phyloP scores from a whole-genome alignment of 73 alveolate genomes.

The Paramecium primaurelia region DNA sequence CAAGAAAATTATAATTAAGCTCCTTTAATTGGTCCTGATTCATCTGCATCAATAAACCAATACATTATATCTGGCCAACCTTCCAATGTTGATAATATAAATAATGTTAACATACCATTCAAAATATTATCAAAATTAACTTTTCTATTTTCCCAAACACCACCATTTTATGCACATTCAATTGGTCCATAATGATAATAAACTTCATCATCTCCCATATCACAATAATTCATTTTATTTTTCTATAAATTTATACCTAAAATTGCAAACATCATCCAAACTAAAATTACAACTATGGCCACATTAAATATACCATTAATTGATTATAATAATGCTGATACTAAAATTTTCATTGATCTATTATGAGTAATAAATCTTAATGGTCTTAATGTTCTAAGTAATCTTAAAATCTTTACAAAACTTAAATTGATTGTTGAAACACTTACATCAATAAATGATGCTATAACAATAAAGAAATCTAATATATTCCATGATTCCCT shows the following conservation, averaged over 20 bases:
- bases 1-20: conserved; percentile 73
- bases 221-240: conserved; percentile 52
- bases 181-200: neutral
- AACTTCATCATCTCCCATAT: conserved; percentile 72
- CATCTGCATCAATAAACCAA: conserved; percentile 73
- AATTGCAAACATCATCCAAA: conserved; percentile 75
- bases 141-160: conserved; percentile 72
- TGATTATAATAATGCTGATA: conserved; percentile 87
- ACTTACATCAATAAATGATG: conserved; percentile 55
- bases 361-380: conserved; percentile 90
- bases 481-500: conserved; percentile 70
- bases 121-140: conserved; percentile 89
- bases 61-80: conserved; percentile 96
- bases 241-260: conserved; percentile 44
- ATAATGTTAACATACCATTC: conserved; percentile 84
- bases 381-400: conserved; percentile 92
- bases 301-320: conserved; percentile 84
- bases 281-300: conserved; percentile 79
- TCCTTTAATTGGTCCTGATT: conserved; percentile 75
- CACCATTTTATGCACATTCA: conserved; percentile 1
- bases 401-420: conserved; percentile 83
- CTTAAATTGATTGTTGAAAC: conserved; percentile 53
- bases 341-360: conserved; percentile 85
- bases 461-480: conserved; percentile 66
- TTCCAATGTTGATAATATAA: conserved; percentile 87